phyloP scores from a whole-genome alignment of 2,329 filamentous ascomycete species.

The Fusarium multiceps region DNA sequence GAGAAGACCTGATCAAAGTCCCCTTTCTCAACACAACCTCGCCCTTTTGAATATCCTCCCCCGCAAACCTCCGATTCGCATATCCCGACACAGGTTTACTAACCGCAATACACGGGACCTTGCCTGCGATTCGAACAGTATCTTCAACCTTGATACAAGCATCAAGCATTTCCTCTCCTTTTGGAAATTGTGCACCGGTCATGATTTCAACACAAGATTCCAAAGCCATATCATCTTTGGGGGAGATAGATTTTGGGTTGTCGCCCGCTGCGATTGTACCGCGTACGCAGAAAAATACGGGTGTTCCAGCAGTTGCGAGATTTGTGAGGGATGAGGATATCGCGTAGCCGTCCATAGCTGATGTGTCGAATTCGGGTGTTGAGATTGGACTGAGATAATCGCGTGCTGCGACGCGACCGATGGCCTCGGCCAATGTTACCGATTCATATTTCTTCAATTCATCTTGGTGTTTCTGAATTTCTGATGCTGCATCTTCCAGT shows the following conservation, averaged over 20 bases:
- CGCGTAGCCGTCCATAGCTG: not conserved
- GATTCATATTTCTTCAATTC: not conserved
- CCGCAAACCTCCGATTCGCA: not conserved
- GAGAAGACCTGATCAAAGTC: not conserved
- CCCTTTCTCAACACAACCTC: not conserved
- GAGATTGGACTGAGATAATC: not conserved
- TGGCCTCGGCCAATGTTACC: not conserved
- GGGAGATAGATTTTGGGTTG: not conserved
- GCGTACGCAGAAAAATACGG: not conserved
- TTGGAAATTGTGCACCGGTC: not conserved
- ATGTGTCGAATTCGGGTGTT: slow-evolving; percentile 2
- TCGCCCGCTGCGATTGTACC: not conserved
- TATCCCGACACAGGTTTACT: not conserved
- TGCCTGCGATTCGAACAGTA: not conserved
- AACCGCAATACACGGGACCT: fast-evolving
- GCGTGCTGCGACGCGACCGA: not conserved
- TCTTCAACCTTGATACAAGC: not conserved
- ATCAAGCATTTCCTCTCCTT: not conserved
- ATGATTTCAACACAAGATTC: not conserved
- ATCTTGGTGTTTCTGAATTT: fast-evolving
- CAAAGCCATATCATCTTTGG: fast-evolving
- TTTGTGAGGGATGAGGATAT: not conserved
- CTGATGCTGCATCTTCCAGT: not conserved
- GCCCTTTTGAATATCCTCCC: not conserved
- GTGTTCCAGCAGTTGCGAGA: not conserved